phyloP scores from a whole-genome alignment of 805 yeast species.

The Schwanniomyces polymorphus region DNA sequence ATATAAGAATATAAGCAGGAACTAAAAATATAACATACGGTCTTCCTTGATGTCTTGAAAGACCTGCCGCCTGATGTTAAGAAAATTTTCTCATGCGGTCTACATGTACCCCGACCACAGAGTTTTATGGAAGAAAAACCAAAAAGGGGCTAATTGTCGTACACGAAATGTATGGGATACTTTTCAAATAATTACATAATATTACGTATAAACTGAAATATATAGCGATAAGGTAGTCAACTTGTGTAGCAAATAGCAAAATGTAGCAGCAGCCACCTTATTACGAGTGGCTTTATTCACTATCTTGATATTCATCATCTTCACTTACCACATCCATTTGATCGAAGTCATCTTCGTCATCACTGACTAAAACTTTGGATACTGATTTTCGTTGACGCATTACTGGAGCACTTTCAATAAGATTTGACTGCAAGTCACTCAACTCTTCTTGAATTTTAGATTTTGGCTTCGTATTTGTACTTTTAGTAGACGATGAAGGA shows the following conservation, averaged over 20 bases:
- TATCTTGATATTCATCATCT: constrained; percentile 16
- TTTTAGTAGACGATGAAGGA: not conserved
- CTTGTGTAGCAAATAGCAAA: not conserved
- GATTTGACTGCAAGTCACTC: constrained; percentile 19
- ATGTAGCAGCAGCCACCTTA: not conserved
- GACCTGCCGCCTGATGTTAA: not conserved
- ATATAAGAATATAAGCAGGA: too few species aligned
- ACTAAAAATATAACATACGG: too few species aligned
- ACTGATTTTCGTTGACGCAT: constrained; percentile 2
- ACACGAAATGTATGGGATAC: too few species aligned
- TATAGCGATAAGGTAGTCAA: too few species aligned
- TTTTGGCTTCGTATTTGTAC: not conserved
- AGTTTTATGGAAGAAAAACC: not conserved
- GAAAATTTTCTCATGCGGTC: not conserved
- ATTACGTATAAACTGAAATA: too few species aligned
- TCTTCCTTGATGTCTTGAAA: too few species aligned
- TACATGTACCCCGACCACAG: not conserved
- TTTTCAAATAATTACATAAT: too few species aligned
- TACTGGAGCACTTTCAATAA: constrained; percentile 6
- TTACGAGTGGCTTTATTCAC: constrained; percentile 1
- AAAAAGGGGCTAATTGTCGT: too few species aligned
- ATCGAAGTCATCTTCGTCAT: constrained; percentile 14
- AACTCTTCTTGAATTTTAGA: constrained; percentile 19
- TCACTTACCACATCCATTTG: constrained; percentile 11
- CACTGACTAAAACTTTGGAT: constrained; percentile 11